These are phyloP conservation scores for Kwoniella botswanensis DNA, from an alignment of 768 basidiomycete species.

Conservation along the genomic window DNA sequence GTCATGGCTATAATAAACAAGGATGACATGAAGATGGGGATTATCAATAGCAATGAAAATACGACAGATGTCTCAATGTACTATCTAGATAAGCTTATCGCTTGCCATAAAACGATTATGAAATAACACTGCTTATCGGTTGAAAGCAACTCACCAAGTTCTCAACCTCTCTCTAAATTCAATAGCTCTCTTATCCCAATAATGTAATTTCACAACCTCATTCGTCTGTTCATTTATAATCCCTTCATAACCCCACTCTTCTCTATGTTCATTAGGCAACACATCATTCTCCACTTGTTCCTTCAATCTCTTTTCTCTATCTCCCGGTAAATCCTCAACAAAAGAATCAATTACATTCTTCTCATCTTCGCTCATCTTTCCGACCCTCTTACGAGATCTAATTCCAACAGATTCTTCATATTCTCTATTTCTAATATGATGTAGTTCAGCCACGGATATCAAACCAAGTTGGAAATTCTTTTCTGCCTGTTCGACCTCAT, in stretches of 20 bases:
- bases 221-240: conserved; percentile 34
- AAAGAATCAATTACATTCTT: conserved; percentile 35
- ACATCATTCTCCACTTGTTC: conserved; percentile 42
- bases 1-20: too few species aligned
- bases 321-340: conserved; percentile 39
- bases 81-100: too few species aligned
- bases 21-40: too few species aligned
- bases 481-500: conserved; percentile 13
- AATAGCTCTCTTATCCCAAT: conserved; percentile 47
- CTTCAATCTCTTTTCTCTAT: conserved; percentile 41
- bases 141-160: conserved; percentile 47
- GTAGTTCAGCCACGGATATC: conserved; percentile 19
- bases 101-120: too few species aligned
- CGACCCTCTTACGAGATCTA: conserved; percentile 31
- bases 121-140: too few species aligned
- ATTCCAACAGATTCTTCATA: conserved; percentile 42
- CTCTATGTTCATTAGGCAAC: conserved; percentile 21
- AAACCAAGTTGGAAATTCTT: conserved; percentile 20
- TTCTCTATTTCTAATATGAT: conserved; percentile 33
- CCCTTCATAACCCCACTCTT: conserved; percentile 34
- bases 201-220: conserved; percentile 34
- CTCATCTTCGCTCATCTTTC: conserved; percentile 37
- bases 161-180: conserved; percentile 56
- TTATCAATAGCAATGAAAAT: too few species aligned
- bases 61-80: too few species aligned